Conservation (phyloP, 768 basidiomycete genomes). For the Boletus fagicola region DNA sequence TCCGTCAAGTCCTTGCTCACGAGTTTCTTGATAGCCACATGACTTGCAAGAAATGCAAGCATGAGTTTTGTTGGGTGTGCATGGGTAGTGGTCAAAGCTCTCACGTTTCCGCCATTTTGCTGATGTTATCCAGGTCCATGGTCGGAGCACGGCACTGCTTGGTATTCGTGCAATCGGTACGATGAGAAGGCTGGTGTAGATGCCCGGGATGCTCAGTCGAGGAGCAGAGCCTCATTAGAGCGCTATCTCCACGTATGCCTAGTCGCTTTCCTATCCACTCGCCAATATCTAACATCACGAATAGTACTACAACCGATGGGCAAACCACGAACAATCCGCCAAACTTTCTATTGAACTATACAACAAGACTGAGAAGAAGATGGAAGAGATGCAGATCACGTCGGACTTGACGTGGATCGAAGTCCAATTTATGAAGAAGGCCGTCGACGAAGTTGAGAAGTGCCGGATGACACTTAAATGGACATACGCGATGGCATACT, state of each 20-base stretch:
- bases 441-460: slow-evolving; percentile 86
- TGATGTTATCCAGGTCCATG: slow-evolving; percentile 70
- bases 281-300: background rate
- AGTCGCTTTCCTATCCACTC: background rate
- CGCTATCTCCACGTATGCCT: slow-evolving; percentile 88
- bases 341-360: slow-evolving; percentile 92
- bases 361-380: slow-evolving; percentile 97
- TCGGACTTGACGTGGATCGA: slow-evolving; percentile 97
- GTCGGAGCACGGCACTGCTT: slow-evolving; percentile 94
- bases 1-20: slow-evolving; percentile 33
- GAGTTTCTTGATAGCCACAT: slow-evolving; percentile 70
- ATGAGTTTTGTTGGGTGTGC: slow-evolving; percentile 99
- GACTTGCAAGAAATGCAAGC: slow-evolving; percentile 99
- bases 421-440: slow-evolving; percentile 98
- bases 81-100: slow-evolving; percentile 63
- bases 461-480: slow-evolving; percentile 97
- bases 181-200: slow-evolving; percentile 89
- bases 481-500: slow-evolving; percentile 99
- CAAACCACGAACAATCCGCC: slow-evolving; percentile 99
- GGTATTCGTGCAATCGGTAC: slow-evolving; percentile 98
- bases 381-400: slow-evolving; percentile 98
- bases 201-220: slow-evolving; percentile 89
- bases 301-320: slow-evolving; percentile 99
- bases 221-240: slow-evolving; percentile 86
- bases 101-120: background rate